Evolutionary conservation across 2,329 filamentous ascomycete species (phyloP), one percentile per base, ranked within the genome.

Genomic region (Pseudofabraea citricarpa): DNA sequence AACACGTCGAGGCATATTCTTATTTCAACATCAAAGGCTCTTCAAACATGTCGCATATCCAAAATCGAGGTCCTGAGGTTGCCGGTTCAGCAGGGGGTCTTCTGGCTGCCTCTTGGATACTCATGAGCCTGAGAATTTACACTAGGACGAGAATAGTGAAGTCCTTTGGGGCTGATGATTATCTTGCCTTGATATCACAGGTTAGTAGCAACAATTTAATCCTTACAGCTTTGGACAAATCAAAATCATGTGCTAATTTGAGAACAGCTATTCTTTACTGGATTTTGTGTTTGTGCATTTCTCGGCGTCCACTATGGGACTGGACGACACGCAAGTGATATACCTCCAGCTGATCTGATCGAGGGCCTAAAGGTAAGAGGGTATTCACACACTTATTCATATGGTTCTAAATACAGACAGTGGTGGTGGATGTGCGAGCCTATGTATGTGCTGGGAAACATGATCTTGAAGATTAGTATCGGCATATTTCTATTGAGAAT

Each of bases 401-500:
- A 22, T 21, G 22, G n/a, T 22, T 8, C 23, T 16, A 37, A 18
- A 7, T 15, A 12, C n/a, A n/a, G 26, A 1, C 10, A 45, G 39
- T 46, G 43, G 43, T 48, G 46, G 46, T 65, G 60, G 59, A 52
- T 55, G 1, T 62, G 55, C 6, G 62, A 64, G 37, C 41, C 62
- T 15, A 47, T 50, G 20, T 66, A 65, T 36, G 53, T 64, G 21
- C 43, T 59, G 20, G 58, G 63, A 19, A 60, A 58, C 12, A 54
- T 60, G 3, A 47, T 63, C 8, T 48, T 63, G 36, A 64, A 65
- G 39, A 57, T 60, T 37, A 61, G 59, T 24, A 56, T 64, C 6
- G 57, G 61, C 26, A 45, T 64, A 36, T 63, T 65, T 36, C 51
- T 66, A 16, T 39, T 64, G 29, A 59, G 62, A 16, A 61, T 66